A percentile compares a stretch with the other conserved stretches of the same genome.
Evolutionary conservation across 768 basidiomycete genomes (phyloP).

Genomic region (Lenzites betulinus): DNA sequence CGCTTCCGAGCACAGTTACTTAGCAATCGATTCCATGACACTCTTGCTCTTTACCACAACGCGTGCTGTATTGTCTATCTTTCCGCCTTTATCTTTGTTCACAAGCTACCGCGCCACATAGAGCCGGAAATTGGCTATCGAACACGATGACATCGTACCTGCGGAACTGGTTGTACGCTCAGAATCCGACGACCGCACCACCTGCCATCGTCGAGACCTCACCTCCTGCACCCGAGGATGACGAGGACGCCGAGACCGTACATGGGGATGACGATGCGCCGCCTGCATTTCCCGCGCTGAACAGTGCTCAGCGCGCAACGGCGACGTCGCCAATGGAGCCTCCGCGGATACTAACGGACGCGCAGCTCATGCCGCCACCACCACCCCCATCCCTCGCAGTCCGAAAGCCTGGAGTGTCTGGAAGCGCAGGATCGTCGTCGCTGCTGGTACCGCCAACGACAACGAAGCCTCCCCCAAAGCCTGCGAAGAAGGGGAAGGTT

Average conservation of each 20-base stretch:
- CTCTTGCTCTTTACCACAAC: neutral
- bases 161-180: slow-evolving; percentile 51
- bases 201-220: slow-evolving; percentile 42
- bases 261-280: slow-evolving; percentile 47
- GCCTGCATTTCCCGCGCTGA: slow-evolving; percentile 72
- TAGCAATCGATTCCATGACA: neutral
- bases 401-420: slow-evolving; percentile 34
- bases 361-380: slow-evolving; percentile 51
- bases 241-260: slow-evolving; percentile 43
- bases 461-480: slow-evolving; percentile 52
- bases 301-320: slow-evolving; percentile 68
- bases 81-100: neutral
- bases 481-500: slow-evolving; percentile 74
- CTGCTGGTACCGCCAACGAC: slow-evolving; percentile 67
- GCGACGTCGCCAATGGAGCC: slow-evolving; percentile 26
- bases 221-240: slow-evolving; percentile 35
- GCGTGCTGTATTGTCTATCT: too few relatives aligned
- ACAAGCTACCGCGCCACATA: neutral
- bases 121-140: too few relatives aligned
- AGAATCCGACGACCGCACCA: slow-evolving; percentile 29
- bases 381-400: slow-evolving; percentile 44
- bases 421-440: slow-evolving; percentile 24
- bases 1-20: neutral
- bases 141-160: slow-evolving; percentile 57
- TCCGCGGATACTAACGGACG: slow-evolving; percentile 52